Evolutionary conservation across 2,329 filamentous ascomycete genomes (phyloP), one percentile per base, ranked within the genome.

Genomic region (Colletotrichum siamense): DNA sequence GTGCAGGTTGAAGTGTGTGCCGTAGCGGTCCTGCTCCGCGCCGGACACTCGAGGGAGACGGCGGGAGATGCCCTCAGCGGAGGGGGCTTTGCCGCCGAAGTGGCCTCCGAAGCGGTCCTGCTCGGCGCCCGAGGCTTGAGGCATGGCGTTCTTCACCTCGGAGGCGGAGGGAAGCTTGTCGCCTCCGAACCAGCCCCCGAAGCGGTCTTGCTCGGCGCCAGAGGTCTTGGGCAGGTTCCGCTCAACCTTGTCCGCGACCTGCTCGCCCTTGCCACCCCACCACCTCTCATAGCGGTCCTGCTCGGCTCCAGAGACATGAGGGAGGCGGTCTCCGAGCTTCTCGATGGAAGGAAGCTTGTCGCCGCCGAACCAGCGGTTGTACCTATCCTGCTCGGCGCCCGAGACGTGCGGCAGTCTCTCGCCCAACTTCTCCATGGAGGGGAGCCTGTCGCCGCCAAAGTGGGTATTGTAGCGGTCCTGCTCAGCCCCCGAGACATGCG

Each of bases 391-490:
- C 65, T 78, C 77, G 26, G 77, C 76, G 5, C 79, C 57, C 13
- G 76, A 44, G 64, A 78, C 52, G 26, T 74, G 26, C 16, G 77
- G 52, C 57, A 79, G 59, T 34, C 62, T 30, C 64, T 66, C 32
- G 67, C 67, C 55, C 16, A 77, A 34, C n/a, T 69, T 67, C 1
- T 55, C 26, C 4, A 66, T 30, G 6, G 65, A 76, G 6, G 69
- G 73, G 8, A 67, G 39, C 63, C 79, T 74, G 34, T 75, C 28
- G 32, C 79, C 77, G n/a, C 79, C 79, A 36, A 81, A 79, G 76
- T 78, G 80, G 8, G 78, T 49, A 10, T 77, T 76, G 39, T 76
- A 79, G 3, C 80, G 78, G 28, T 81, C 80, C 62, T 81, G 79
- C 24, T 81, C 80, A 4, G 80, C 80, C 18, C 67, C 81, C 3